phyloP scores from a whole-genome alignment of 1,284 basidiomycete genomes.

The Rhodotorula sp. region DNA sequence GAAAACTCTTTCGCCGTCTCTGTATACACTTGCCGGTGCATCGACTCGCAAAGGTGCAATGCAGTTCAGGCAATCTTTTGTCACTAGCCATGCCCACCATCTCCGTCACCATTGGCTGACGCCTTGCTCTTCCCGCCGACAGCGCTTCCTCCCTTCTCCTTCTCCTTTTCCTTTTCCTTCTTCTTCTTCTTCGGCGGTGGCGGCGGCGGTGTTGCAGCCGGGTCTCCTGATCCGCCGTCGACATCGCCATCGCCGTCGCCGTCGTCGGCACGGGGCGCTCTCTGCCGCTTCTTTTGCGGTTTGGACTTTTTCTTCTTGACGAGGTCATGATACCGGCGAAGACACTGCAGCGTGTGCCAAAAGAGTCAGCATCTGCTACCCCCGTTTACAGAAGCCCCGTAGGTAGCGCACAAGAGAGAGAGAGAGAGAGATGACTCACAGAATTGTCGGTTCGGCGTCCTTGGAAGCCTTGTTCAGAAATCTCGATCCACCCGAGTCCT shows the following conservation, averaged over 20 bases:
- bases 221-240: background rate
- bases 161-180: background rate
- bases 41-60: no score
- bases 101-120: no score
- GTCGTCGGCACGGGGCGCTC: no score
- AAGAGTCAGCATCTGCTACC: background rate
- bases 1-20: background rate
- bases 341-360: constrained; percentile 3
- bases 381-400: background rate
- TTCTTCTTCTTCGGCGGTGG: background rate
- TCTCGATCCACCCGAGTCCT: constrained; percentile 34
- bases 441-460: constrained; percentile 33
- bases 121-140: background rate
- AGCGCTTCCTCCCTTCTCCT: background rate
- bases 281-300: background rate
- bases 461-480: constrained; percentile 23
- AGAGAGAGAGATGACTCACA: constrained; percentile 18
- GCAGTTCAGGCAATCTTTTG: no score
- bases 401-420: background rate
- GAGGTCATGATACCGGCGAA: constrained; percentile 16
- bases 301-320: background rate
- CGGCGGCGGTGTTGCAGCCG: no score
- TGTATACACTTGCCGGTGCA: background rate
- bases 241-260: no score
- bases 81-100: no score